These are phyloP conservation scores for Speleostelium caveatum DNA, from an alignment of 78 protist species.

Conservation along the genomic window DNA sequence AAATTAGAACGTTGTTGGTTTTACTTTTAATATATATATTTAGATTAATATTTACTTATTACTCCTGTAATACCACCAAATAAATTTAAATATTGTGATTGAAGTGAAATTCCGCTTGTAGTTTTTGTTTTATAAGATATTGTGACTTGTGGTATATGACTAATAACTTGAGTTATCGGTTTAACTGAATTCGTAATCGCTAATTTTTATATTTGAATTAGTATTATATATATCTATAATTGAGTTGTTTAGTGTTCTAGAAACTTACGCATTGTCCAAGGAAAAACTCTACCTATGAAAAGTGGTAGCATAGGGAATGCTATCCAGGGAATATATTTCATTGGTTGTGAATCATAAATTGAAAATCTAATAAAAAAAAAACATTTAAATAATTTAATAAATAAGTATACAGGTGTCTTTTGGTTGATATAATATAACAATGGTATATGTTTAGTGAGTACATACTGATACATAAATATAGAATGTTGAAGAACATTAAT, in stretches of 20 bases:
- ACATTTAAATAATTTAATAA: not conserved
- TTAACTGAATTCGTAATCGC: slow-evolving; percentile 63
- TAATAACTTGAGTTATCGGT: slow-evolving; percentile 66
- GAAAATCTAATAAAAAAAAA: not conserved
- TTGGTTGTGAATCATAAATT: slow-evolving; percentile 3
- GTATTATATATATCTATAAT: not conserved
- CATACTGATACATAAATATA: slow-evolving; percentile 61
- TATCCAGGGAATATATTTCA: slow-evolving; percentile 45
- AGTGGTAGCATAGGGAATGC: slow-evolving; percentile 49
- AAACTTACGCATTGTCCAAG: slow-evolving; percentile 48
- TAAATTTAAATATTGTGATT: slow-evolving; percentile 72
- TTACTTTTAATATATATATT: not conserved
- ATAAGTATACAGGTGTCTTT: too few relatives aligned
- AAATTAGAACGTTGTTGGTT: not conserved
- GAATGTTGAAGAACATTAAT: slow-evolving; percentile 72
- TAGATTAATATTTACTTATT: slow-evolving; percentile 13
- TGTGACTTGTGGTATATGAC: slow-evolving; percentile 60
- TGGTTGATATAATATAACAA: not conserved
- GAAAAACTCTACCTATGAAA: slow-evolving; percentile 43
- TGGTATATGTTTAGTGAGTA: not conserved
- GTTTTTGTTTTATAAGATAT: slow-evolving; percentile 38
- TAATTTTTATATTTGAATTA: not conserved
- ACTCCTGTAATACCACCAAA: slow-evolving; percentile 68
- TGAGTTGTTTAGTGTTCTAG: not conserved
- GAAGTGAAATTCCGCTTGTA: slow-evolving; percentile 55